phyloP scores from a whole-genome alignment of 2,329 filamentous ascomycete genomes.

The Lasiodiplodia sp. region DNA sequence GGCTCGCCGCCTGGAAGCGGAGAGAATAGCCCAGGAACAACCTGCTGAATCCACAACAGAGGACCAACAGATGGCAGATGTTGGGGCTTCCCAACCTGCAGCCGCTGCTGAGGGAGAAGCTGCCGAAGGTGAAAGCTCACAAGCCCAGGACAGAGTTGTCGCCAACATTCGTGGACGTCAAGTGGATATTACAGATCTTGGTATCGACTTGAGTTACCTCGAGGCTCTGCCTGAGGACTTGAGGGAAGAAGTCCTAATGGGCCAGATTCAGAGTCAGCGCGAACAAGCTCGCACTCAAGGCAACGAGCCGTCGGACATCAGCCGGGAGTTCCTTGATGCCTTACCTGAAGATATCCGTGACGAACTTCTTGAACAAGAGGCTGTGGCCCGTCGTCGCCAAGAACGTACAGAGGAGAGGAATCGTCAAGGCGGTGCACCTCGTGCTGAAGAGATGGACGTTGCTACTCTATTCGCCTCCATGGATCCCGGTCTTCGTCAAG shows the following conservation, averaged over 20 bases:
- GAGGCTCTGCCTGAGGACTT: slow-evolving; percentile 98
- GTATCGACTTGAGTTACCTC: slow-evolving; percentile 93
- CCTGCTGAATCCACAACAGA: slow-evolving; percentile 47
- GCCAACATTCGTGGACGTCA: slow-evolving; percentile 86
- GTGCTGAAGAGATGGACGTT: slow-evolving; percentile 85
- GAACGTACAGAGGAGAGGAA: slow-evolving; percentile 83
- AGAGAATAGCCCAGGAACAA: slow-evolving; percentile 30
- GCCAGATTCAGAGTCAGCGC: slow-evolving; percentile 83
- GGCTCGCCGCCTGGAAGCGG: slow-evolving; percentile 41
- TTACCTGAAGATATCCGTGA: slow-evolving; percentile 87
- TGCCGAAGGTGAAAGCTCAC: slow-evolving; percentile 53
- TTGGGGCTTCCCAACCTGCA: slow-evolving; percentile 61
- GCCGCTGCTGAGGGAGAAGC: slow-evolving; percentile 52
- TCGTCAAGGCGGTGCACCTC: slow-evolving; percentile 58
- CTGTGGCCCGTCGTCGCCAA: slow-evolving; percentile 83
- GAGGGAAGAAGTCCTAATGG: slow-evolving; percentile 92
- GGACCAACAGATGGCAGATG: slow-evolving; percentile 75
- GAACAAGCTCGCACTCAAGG: slow-evolving; percentile 69
- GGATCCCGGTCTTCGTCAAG: slow-evolving; percentile 81
- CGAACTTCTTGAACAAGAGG: slow-evolving; percentile 91
- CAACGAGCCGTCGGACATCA: slow-evolving; percentile 83
- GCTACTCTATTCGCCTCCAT: slow-evolving; percentile 92
- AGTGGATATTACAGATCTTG: slow-evolving; percentile 91
- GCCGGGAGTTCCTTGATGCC: slow-evolving; percentile 92
- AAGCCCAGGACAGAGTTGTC: slow-evolving; percentile 65